Evolutionary conservation across 1,284 basidiomycete genomes (phyloP).

Genomic region (Caloboletus firmus): DNA sequence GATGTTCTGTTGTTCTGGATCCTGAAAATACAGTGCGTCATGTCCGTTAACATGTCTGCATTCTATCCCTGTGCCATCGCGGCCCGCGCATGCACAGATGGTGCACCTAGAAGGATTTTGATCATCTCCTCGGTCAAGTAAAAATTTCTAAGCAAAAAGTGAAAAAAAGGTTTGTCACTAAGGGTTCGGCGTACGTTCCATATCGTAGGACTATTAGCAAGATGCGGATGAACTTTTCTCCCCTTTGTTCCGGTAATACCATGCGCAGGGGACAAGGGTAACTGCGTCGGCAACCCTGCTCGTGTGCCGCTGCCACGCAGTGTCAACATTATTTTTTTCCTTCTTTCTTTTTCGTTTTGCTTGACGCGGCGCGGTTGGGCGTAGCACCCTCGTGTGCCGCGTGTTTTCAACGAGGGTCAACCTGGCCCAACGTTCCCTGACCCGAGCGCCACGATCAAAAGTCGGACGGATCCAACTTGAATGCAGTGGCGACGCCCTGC

Average conservation of each 20-base stretch:
- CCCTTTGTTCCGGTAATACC: not conserved
- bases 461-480: too few species aligned
- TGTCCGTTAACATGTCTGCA: slow-evolving; percentile 19
- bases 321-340: not conserved
- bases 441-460: slow-evolving; percentile 1
- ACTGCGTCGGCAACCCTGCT: slow-evolving; percentile 1
- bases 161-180: not conserved
- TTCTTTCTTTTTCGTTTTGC: not conserved
- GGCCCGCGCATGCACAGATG: not conserved
- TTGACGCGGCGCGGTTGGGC: slow-evolving; percentile 8
- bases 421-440: not conserved
- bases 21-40: slow-evolving; percentile 15
- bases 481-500: too few species aligned
- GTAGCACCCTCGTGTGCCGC: slow-evolving; percentile 13
- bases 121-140: slow-evolving; percentile 9
- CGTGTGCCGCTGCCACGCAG: not conserved
- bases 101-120: not conserved
- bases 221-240: not conserved
- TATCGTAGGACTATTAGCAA: slow-evolving; percentile 5
- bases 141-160: not conserved
- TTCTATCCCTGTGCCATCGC: slow-evolving; percentile 16
- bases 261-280: not conserved
- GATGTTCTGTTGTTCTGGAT: slow-evolving; percentile 1
- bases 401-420: slow-evolving; percentile 29
- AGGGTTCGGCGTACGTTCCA: slow-evolving; percentile 6